A percentile compares a stretch with the other conserved stretches of the same genome.
Conservation (phyloP, 2,329 filamentous ascomycete genomes). For the Paradendryphiella salina region DNA sequence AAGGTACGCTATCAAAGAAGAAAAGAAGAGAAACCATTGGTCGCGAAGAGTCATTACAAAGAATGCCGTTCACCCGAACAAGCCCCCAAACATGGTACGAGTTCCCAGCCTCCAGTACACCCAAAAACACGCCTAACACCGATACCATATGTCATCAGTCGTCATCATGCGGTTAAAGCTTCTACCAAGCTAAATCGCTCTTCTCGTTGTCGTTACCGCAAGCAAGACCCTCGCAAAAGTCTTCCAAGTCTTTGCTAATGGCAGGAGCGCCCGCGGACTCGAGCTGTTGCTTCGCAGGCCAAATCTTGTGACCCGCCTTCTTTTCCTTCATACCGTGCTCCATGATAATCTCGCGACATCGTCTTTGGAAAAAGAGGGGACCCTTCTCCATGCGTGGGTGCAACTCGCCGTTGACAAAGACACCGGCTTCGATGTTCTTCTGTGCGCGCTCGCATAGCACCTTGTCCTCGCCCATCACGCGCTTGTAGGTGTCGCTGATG, state of each 20-base stretch:
- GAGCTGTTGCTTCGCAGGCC: conserved; percentile 53
- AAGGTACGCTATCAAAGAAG: not conserved
- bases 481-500: conserved; percentile 64
- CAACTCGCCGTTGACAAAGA: conserved; percentile 66
- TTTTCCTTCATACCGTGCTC: conserved; percentile 56
- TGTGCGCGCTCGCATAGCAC: conserved; percentile 63
- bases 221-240: conserved; percentile 34
- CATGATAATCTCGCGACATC: conserved; percentile 54
- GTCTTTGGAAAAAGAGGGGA: conserved; percentile 60
- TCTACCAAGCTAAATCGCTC: conserved; percentile 34
- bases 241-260: conserved; percentile 32
- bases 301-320: conserved; percentile 53
- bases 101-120: conserved; percentile 22
- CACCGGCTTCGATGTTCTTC: conserved; percentile 63
- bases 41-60: conserved; percentile 13
- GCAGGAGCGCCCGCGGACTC: conserved; percentile 22
- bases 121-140: conserved; percentile 20
- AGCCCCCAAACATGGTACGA: conserved; percentile 6
- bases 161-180: not conserved
- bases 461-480: conserved; percentile 68
- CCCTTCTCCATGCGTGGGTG: conserved; percentile 65
- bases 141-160: conserved; percentile 15
- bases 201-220: conserved; percentile 35
- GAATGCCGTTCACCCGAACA: not conserved
- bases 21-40: not conserved